phyloP scores from a whole-genome alignment of 768 basidiomycete genomes.

The Collybia sp. region DNA sequence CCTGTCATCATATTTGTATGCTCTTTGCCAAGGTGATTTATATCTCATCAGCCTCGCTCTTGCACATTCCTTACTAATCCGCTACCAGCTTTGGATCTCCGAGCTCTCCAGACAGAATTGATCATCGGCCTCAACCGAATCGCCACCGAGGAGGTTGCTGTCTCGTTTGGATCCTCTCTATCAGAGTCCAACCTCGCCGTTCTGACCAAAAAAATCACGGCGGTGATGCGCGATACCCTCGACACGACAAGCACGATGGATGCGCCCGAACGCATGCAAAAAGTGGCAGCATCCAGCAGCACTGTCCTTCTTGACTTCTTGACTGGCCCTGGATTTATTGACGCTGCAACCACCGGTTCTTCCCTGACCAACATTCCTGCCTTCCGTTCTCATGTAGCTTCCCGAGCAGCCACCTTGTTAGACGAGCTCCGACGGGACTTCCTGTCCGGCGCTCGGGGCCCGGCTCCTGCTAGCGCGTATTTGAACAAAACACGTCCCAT shows the following conservation, averaged over 20 bases:
- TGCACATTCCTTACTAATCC: slow-evolving; percentile 4
- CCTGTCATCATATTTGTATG: slow-evolving; percentile 71
- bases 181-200: slow-evolving; percentile 21
- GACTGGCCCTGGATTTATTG: slow-evolving; percentile 32
- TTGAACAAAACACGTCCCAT: slow-evolving; percentile 59
- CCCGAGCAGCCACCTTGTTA: slow-evolving; percentile 40
- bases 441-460: slow-evolving; percentile 52
- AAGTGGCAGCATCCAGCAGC: slow-evolving; percentile 52
- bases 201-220: slow-evolving; percentile 30
- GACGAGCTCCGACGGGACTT: slow-evolving; percentile 47
- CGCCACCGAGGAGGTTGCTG: slow-evolving; percentile 42
- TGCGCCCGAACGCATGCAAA: slow-evolving; percentile 58
- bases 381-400: slow-evolving; percentile 49
- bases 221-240: slow-evolving; percentile 44
- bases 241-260: slow-evolving; percentile 73
- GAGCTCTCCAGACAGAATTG: slow-evolving; percentile 67
- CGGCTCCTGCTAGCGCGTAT: slow-evolving; percentile 57
- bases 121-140: slow-evolving; percentile 37
- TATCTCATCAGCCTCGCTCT: not conserved
- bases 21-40: slow-evolving; percentile 62
- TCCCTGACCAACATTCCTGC: slow-evolving; percentile 31
- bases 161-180: slow-evolving; percentile 37
- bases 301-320: slow-evolving; percentile 42
- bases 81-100: slow-evolving; percentile 63
- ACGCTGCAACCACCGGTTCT: slow-evolving; percentile 13